A percentile compares a stretch with the other conserved stretches of the same genome.
These are phyloP conservation scores for Macrolepiota fuliginosa DNA, from an alignment of 768 basidiomycete species.

Conservation along the genomic window DNA sequence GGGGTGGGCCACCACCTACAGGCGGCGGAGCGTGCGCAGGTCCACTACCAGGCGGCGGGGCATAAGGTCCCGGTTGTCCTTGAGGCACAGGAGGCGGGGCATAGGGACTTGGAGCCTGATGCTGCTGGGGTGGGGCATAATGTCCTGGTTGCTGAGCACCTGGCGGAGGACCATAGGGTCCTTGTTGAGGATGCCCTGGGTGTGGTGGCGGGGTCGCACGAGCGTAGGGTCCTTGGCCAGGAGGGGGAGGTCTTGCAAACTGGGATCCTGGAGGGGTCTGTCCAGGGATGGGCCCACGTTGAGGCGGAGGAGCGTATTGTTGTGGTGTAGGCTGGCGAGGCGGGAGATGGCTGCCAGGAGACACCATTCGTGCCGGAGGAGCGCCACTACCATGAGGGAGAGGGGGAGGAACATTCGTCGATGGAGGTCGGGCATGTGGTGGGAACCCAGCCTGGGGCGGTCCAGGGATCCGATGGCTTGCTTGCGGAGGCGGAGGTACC, in stretches of 20 bases:
- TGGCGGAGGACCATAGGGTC: conserved; percentile 20
- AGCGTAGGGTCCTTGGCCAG: conserved; percentile 29
- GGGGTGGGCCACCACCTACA: conserved; percentile 23
- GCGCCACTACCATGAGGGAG: background rate
- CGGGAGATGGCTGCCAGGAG: conserved; percentile 25
- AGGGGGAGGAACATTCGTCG: conserved; percentile 16
- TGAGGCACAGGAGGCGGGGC: conserved; percentile 15
- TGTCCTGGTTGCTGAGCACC: conserved; percentile 21
- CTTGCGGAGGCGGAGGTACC: conserved; percentile 34
- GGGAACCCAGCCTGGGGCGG: conserved; percentile 22
- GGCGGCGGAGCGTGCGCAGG: conserved; percentile 17
- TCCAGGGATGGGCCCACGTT: conserved; percentile 36
- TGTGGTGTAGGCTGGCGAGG: conserved; percentile 44
- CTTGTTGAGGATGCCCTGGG: conserved; percentile 23
- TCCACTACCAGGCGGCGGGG: conserved; percentile 35
- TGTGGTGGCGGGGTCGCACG: conserved; percentile 45
- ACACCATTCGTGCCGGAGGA: conserved; percentile 43
- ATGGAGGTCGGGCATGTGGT: conserved; percentile 25
- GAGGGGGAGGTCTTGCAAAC: conserved; percentile 20
- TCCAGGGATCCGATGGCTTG: conserved; percentile 29
- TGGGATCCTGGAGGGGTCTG: conserved; percentile 39
- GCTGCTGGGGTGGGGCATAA: conserved; percentile 24
- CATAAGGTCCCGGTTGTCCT: conserved; percentile 38
- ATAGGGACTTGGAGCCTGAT: conserved; percentile 21
- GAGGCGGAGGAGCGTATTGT: conserved; percentile 48